These are phyloP conservation scores for Agapanthus africanus DNA, from an alignment of 106 monocot genomes.

Conservation along the genomic window DNA sequence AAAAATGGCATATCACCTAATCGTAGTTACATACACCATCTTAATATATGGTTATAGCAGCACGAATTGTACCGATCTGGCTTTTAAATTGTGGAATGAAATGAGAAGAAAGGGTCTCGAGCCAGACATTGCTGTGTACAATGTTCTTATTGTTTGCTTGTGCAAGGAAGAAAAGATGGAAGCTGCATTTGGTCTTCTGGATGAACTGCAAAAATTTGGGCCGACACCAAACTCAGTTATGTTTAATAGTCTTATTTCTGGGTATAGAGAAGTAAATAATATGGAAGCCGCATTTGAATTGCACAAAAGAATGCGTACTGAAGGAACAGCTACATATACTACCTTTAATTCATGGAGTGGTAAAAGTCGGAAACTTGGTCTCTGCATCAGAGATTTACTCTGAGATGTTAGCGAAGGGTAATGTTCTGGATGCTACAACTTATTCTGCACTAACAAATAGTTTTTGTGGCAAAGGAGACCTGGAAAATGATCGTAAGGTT, in stretches of 20 bases:
- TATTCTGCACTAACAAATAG: constrained; percentile 42
- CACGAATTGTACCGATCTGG: constrained; percentile 44
- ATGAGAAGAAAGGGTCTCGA: constrained; percentile 35
- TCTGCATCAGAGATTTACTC: constrained; percentile 43
- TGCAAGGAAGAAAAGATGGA: constrained; percentile 62
- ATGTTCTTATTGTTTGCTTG: constrained; percentile 42
- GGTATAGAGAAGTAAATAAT: constrained; percentile 44
- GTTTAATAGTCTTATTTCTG: constrained; percentile 57
- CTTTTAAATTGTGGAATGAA: constrained; percentile 46
- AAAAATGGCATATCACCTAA: constrained; percentile 35
- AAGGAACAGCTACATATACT: constrained; percentile 50
- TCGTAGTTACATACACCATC: constrained; percentile 59
- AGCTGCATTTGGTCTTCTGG: constrained; percentile 31
- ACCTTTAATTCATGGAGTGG: constrained; percentile 63
- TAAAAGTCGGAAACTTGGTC: constrained; percentile 37
- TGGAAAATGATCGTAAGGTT: constrained; percentile 41
- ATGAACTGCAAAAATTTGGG: constrained; percentile 36
- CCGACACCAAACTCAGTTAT: constrained; percentile 35
- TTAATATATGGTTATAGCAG: constrained; percentile 62
- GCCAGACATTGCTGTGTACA: constrained; percentile 38
- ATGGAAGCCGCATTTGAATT: constrained; percentile 48
- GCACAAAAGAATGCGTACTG: constrained; percentile 38
- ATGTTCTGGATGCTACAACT: constrained; percentile 42
- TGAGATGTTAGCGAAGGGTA: constrained; percentile 49
- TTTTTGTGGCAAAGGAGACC: constrained; percentile 35